Evolutionary conservation across 1,139 yeast species (phyloP), one percentile per base, ranked within the genome.

Genomic region (Protomyces inundatus): DNA sequence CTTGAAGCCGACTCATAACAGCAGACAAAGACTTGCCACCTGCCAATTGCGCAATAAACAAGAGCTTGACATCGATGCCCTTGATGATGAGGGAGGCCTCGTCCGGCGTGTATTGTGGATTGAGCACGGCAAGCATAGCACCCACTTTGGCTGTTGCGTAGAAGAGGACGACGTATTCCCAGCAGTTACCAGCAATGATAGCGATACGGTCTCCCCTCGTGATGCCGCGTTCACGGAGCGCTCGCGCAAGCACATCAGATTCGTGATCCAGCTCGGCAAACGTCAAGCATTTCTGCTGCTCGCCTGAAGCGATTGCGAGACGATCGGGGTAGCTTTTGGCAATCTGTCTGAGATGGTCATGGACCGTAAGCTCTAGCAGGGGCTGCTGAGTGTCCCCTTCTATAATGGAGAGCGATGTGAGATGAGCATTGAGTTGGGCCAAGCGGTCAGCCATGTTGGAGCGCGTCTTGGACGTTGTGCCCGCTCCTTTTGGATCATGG

Each of bases 81-180:
- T 61, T 66, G 52, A 74, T 57, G 0, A 75, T 76, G 6, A 69
- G 65, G 9, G 67, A 67, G 65, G 71, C 69, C 68, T 74, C 76
- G 23, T 68, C 65, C 50, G 69, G 69, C 0, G 76, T 73, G 62
- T 73, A 74, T 1, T 75, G 74, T 1, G 76, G 75, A 65, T 74
- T 74, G 54, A 74, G 64, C 3, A 76, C 76, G 1, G 74, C 74
- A 62, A 73, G 67, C 7, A 73, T 69, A 3, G 74, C 74, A 1
- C 76, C 76, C 3, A 73, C 58, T 56, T 71, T 70, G 14, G 72
- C 75, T 39, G 73, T 65, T 12, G 73, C 76, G 54, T 72, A 62
- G 64, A 73, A 75, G n/a, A 73, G 62, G 32, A 70, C 73, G 2
- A 71, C 70, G 64, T 73, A 74, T 66, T 74, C 74, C 74, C 74